Evolutionary conservation across 2,329 filamentous ascomycete species (phyloP).

Genomic region (Hypoxylon sp.): DNA sequence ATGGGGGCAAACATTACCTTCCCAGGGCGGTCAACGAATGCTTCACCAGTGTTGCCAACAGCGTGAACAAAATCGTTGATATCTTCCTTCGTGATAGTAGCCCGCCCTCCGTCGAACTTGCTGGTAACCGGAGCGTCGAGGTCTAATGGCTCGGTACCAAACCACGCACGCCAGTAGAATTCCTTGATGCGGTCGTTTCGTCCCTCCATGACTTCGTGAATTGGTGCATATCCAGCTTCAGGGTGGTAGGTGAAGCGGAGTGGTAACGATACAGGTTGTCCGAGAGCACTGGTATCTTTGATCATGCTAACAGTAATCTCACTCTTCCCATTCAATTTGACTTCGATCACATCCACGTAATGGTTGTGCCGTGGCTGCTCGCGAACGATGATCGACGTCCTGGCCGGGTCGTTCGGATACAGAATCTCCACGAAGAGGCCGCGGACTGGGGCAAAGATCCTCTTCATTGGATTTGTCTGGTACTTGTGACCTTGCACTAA

Average conservation of each 20-base stretch:
- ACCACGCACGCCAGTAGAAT: constrained; percentile 99
- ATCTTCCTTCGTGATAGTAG: constrained; percentile 88
- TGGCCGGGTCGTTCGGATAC: constrained; percentile 83
- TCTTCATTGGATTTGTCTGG: constrained; percentile 94
- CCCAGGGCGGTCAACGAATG: constrained; percentile 94
- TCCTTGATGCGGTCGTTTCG: constrained; percentile 99
- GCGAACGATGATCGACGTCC: constrained; percentile 87
- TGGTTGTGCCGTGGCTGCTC: constrained; percentile 90
- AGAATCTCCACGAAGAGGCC: constrained; percentile 92
- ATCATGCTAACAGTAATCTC: constrained; percentile 92
- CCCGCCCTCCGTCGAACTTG: constrained; percentile 89
- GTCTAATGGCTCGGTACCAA: constrained; percentile 86
- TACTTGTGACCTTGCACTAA: constrained; percentile 97
- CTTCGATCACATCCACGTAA: constrained; percentile 89
- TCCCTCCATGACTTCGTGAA: constrained; percentile 94
- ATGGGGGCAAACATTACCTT: constrained; percentile 96
- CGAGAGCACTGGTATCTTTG: constrained; percentile 90
- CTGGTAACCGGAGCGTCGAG: constrained; percentile 88
- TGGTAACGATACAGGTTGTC: constrained; percentile 84
- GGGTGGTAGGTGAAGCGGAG: constrained; percentile 95
- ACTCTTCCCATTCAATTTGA: constrained; percentile 80
- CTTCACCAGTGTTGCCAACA: constrained; percentile 96
- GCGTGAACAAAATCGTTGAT: constrained; percentile 99
- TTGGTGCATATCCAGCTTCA: constrained; percentile 96
- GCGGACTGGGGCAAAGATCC: constrained; percentile 87